Evolutionary conservation across 371 early-diverging fungal genomes (phyloP), one percentile per base, ranked within the genome.

Genomic region (Thermomucor indicae-seudaticae): DNA sequence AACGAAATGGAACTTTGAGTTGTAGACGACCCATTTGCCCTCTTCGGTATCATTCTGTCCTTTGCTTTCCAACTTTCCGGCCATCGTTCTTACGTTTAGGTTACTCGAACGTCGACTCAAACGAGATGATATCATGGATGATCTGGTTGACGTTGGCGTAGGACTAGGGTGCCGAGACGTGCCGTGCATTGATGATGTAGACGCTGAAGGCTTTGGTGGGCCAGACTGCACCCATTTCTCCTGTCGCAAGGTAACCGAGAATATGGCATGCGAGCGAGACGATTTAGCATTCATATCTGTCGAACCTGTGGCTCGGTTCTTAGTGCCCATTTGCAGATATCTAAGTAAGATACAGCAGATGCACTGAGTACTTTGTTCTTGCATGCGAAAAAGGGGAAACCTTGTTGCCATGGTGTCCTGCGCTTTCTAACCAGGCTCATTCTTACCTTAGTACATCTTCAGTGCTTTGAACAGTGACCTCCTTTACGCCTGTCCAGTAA

Each of bases 251-350:
- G 86, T 84, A 10, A 97, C 84, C 17, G 92, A 86, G 70, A 97
- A 98, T 43, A 99, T 95, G 41, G 98, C 98, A 75, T 99, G 99
- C 25, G 96, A 95, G 53, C 99, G 77, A 6, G 97, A 96, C 0
- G 96, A 95, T 47, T 87, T 75, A 25, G 81, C 87, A 74, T 99
- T 99, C 99, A 98, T 97, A 42, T 94, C 91, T 12, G 99, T 99
- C 11, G 91, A 80, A 29, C 91, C 92, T 3, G 97, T 96, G 35
- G 92, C 93, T 38, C 99, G 83, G 60, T 86, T 83, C 44, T 82
- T 75, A n/a, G 87, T 84, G 32, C 96, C 92, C 57, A 78, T 78
- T 52, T 83, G 75, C n/a, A 96, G 78, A 49, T 86, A 68, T 50
- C 75, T 75, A 48, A n/a, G n/a, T n/a, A n/a, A n/a, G 10, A 54